Conservation (phyloP, 2,329 filamentous ascomycete genomes). For the Colletotrichum tanaceti region DNA sequence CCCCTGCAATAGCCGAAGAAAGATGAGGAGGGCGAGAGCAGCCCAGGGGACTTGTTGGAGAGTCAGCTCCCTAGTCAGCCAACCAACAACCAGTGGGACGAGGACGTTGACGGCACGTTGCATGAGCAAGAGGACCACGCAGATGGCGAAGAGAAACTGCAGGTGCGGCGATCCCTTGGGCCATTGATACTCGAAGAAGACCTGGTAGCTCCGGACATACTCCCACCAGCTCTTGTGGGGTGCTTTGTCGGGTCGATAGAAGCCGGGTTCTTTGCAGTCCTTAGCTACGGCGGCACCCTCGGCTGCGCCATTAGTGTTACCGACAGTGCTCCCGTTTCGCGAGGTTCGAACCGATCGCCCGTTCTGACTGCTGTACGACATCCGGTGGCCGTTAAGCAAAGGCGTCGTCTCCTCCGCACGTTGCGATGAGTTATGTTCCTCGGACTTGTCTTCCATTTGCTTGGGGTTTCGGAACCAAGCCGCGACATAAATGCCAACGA, state of each 20-base stretch:
- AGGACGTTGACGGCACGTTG: conserved; percentile 88
- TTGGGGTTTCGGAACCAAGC: conserved; percentile 56
- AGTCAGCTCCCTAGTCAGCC: conserved; percentile 78
- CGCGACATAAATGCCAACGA: conserved; percentile 63
- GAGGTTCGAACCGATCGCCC: conserved; percentile 41
- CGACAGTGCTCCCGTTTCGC: conserved; percentile 44
- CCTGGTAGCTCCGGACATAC: conserved; percentile 88
- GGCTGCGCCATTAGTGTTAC: conserved; percentile 51
- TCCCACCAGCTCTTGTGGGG: conserved; percentile 96
- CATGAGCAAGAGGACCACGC: conserved; percentile 81
- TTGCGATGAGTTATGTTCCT: conserved; percentile 49
- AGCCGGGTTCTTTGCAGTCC: conserved; percentile 76
- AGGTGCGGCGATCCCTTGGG: conserved; percentile 81
- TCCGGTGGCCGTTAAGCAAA: conserved; percentile 62
- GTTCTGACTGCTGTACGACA: conserved; percentile 52
- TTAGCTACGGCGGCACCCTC: conserved; percentile 56
- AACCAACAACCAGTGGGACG: conserved; percentile 84
- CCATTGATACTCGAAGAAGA: conserved; percentile 98
- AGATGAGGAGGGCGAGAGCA: conserved; percentile 75
- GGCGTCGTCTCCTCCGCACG: conserved; percentile 70
- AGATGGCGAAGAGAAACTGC: conserved; percentile 82
- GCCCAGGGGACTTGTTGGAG: conserved; percentile 72
- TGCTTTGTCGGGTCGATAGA: conserved; percentile 88
- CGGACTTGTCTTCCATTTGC: conserved; percentile 52
- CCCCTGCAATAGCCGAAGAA: conserved; percentile 86